Conservation (phyloP, 495 filamentous ascomycete species). For the Penicillium diatomitis region DNA sequence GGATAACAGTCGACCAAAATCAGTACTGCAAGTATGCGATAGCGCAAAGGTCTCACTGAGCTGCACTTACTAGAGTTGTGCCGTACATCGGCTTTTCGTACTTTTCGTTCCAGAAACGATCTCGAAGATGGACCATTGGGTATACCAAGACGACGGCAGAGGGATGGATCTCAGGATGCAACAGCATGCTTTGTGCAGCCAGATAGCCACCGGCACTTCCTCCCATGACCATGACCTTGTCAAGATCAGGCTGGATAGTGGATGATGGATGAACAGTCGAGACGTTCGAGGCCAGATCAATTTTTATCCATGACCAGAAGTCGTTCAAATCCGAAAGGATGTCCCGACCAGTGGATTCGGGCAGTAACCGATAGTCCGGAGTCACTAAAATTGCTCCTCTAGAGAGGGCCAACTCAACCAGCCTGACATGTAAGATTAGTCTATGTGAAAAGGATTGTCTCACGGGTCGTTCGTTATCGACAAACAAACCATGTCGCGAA, state of each 20-base stretch:
- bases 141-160: slow-evolving; percentile 6
- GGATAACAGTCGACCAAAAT: background rate
- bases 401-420: slow-evolving; percentile 6
- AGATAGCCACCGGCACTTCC: slow-evolving; percentile 14
- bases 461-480: background rate
- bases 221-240: slow-evolving; percentile 2
- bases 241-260: background rate
- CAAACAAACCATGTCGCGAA: slow-evolving; percentile 9
- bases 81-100: slow-evolving; percentile 12
- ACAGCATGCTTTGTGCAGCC: slow-evolving; percentile 6
- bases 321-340: slow-evolving; percentile 7
- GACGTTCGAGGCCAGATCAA: background rate
- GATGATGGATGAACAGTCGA: background rate
- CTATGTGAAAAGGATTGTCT: background rate
- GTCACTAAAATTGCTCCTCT: slow-evolving; percentile 7
- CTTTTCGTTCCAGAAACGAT: slow-evolving; percentile 5
- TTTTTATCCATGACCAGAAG: slow-evolving; percentile 9
- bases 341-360: slow-evolving; percentile 8
- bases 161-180: slow-evolving; percentile 6
- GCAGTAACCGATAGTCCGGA: slow-evolving; percentile 11
- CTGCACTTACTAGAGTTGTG: background rate
- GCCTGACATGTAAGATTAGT: background rate
- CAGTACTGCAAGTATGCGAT: background rate
- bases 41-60: background rate
- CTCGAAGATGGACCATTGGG: slow-evolving; percentile 11